A percentile compares a stretch with the other conserved stretches of the same genome.
Conservation (phyloP, 352 stramenopile genomes). For the Phytophthora chlamydospora region DNA sequence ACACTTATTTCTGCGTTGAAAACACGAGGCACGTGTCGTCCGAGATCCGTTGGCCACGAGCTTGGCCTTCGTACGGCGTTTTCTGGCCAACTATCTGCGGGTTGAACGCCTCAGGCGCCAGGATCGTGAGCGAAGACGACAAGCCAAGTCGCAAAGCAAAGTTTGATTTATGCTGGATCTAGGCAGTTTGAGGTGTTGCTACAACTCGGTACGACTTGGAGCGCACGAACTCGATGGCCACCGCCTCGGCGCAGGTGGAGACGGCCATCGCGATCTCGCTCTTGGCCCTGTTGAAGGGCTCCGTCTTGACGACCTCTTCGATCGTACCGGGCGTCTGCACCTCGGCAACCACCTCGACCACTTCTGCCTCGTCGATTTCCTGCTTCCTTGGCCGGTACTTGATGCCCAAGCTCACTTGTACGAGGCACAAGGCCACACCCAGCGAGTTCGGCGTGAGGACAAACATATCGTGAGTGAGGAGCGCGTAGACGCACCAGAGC, state of each 20-base stretch:
- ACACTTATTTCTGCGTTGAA: no score
- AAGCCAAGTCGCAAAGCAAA: no score
- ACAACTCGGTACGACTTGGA: conserved; percentile 23
- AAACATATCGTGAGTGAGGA: conserved; percentile 48
- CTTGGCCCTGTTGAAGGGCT: conserved; percentile 23
- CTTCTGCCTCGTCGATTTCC: conserved; percentile 1
- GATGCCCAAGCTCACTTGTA: conserved; percentile 34
- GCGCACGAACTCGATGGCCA: conserved; percentile 18
- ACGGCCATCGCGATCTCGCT: conserved; percentile 15
- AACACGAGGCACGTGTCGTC: no score
- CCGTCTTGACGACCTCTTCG: conserved; percentile 12
- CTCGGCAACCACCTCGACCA: conserved; percentile 13
- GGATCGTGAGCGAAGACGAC: no score
- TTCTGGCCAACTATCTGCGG: no score
- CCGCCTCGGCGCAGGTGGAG: conserved; percentile 11
- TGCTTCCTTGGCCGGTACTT: conserved; percentile 31
- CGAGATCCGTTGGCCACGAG: no score
- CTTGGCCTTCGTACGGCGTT: no score
- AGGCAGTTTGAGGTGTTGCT: conserved; percentile 8
- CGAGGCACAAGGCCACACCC: conserved; percentile 33
- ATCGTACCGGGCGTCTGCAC: neutral
- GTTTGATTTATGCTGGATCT: neutral
- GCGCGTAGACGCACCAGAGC: conserved; percentile 52
- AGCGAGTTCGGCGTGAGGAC: conserved; percentile 47
- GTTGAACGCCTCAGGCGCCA: no score